Evolutionary conservation across 2,329 filamentous ascomycete genomes (phyloP).

Genomic region (Periglandula ipomoeae): DNA sequence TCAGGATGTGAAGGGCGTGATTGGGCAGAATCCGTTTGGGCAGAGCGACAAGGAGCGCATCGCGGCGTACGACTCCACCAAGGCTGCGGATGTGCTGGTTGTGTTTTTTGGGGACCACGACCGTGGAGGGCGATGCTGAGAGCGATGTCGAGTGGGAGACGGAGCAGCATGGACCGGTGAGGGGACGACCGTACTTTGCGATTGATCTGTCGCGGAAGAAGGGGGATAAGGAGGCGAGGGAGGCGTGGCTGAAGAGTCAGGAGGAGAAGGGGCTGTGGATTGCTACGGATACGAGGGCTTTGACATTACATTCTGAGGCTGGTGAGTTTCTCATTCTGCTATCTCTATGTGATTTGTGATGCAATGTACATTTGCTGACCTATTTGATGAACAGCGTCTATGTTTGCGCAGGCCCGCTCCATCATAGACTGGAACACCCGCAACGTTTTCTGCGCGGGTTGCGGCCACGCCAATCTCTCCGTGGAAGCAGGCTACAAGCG

Average conservation of each 20-base stretch:
- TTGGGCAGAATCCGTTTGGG: constrained; percentile 63
- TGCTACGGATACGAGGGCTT: constrained; percentile 53
- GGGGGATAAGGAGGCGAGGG: constrained; percentile 54
- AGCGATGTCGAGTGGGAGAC: constrained; percentile 1
- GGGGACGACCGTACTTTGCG: constrained; percentile 78
- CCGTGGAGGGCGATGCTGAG: constrained; percentile 39
- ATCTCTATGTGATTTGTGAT: not conserved
- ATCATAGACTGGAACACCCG: constrained; percentile 90
- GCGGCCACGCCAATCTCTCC: constrained; percentile 73
- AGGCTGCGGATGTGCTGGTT: constrained; percentile 54
- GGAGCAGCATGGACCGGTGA: constrained; percentile 55
- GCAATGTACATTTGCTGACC: not conserved
- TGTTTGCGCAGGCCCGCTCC: constrained; percentile 82
- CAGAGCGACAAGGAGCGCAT: constrained; percentile 64
- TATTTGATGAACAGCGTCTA: constrained; percentile 55
- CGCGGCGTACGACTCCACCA: constrained; percentile 68
- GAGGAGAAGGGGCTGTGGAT: constrained; percentile 55
- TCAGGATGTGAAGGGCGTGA: constrained; percentile 59
- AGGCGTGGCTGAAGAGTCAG: constrained; percentile 34
- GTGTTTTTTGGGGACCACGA: constrained; percentile 78
- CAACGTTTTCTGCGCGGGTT: constrained; percentile 86
- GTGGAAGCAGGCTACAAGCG: constrained; percentile 75
- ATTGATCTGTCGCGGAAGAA: constrained; percentile 74
- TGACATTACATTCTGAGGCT: constrained; percentile 50
- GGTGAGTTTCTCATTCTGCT: constrained; percentile 33